Evolutionary conservation across 2,329 filamentous ascomycete genomes (phyloP).

Genomic region (Cercospora sojina): DNA sequence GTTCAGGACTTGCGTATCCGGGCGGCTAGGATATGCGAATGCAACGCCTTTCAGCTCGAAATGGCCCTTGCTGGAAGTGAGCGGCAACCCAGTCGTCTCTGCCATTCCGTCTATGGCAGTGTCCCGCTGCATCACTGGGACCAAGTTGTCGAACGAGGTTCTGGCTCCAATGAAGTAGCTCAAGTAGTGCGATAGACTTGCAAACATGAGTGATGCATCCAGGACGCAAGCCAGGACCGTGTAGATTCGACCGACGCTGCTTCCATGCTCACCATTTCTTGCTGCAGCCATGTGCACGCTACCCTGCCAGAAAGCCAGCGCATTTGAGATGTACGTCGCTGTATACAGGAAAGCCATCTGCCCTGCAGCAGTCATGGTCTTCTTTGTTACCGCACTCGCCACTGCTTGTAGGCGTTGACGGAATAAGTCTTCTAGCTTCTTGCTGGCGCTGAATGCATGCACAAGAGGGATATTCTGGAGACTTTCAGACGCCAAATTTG

Average conservation of each 20-base stretch:
- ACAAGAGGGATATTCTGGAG: slow-evolving; percentile 53
- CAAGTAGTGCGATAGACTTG: slow-evolving; percentile 4
- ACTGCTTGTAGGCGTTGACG: slow-evolving; percentile 52
- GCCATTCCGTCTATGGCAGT: not conserved
- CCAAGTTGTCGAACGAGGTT: slow-evolving; percentile 2
- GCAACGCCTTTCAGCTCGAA: slow-evolving; percentile 41
- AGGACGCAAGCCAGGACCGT: slow-evolving; percentile 5
- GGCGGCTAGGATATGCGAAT: slow-evolving; percentile 33
- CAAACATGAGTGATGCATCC: slow-evolving; percentile 5
- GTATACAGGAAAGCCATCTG: slow-evolving; percentile 65
- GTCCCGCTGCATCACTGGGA: not conserved
- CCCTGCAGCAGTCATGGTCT: slow-evolving; percentile 55
- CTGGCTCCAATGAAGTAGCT: slow-evolving; percentile 9
- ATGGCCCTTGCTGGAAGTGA: slow-evolving; percentile 6
- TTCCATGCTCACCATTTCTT: not conserved
- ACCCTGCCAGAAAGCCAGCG: slow-evolving; percentile 67
- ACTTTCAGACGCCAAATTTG: slow-evolving; percentile 62
- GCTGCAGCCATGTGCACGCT: slow-evolving; percentile 52
- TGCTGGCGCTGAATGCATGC: slow-evolving; percentile 54
- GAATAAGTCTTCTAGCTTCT: slow-evolving; percentile 60
- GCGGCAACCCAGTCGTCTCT: not conserved
- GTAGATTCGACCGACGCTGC: slow-evolving; percentile 37
- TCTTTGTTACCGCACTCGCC: slow-evolving; percentile 56
- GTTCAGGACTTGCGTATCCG: not conserved
- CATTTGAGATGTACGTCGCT: slow-evolving; percentile 65